Evolutionary conservation across 192 early-diverging fungal genomes (phyloP), one percentile per base, ranked within the genome.

Genomic region (Globomyces pollinis-pini): DNA sequence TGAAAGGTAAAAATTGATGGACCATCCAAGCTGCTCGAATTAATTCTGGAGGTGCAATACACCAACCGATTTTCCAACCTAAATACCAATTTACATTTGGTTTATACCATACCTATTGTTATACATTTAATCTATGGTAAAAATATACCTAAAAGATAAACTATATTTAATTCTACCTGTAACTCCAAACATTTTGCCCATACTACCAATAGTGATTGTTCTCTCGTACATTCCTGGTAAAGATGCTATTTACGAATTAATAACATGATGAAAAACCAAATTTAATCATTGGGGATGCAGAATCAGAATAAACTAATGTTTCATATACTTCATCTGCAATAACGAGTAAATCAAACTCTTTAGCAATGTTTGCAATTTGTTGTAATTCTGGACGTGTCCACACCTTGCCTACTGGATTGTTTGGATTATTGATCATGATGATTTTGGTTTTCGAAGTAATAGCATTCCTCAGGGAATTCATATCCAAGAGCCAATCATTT

Each of bases 41-140:
- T 35, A 97, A 57, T 15, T 81, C 70, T 15, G 72, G 75, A 20
- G 88, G 86, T 24, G 87, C 92, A 28, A 94, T 77, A 32, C 83
- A 73, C 94, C 94, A 97, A 35, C 94, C 94, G 35, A 97, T 78
- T 57, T 93, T 92, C 94, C 94, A 97, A 29, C 94, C n/a, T n/a
- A n/a, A n/a, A n/a, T n/a, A n/a, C n/a, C n/a, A n/a, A n/a, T n/a
- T n/a, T n/a, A n/a, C n/a, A n/a, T n/a, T n/a, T n/a, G n/a, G n/a
- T n/a, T n/a, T n/a, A n/a, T n/a, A n/a, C n/a, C n/a, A n/a, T n/a
- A n/a, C n/a, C n/a, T n/a, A n/a, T n/a, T n/a, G n/a, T n/a, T n/a
- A n/a, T n/a, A n/a, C n/a, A n/a, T n/a, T n/a, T n/a, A n/a, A n/a
- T n/a, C n/a, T n/a, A n/a, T n/a, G n/a, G n/a, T n/a, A n/a, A n/a